These are phyloP conservation scores for Solanum chiquidenum DNA, from an alignment of 257 asterid species.

Conservation along the genomic window DNA sequence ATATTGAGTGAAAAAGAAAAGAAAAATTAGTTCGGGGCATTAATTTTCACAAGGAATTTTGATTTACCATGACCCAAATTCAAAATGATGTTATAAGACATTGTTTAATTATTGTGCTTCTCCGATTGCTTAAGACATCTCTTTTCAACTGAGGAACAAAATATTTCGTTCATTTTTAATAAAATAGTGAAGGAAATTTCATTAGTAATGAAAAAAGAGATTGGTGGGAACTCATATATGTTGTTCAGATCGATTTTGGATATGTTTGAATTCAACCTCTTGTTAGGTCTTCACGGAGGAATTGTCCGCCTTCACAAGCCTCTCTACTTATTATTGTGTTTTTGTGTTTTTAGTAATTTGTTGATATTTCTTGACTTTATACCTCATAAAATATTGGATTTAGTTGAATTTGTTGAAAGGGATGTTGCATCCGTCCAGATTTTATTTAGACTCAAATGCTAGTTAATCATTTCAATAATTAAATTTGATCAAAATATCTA, in stretches of 20 bases:
- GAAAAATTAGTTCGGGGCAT: not conserved
- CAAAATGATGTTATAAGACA: not conserved
- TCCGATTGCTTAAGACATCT: too few relatives aligned
- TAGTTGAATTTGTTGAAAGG: not conserved
- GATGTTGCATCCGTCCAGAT: not conserved
- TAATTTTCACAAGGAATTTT: not conserved
- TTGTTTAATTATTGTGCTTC: not conserved
- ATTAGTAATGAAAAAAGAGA: too few relatives aligned
- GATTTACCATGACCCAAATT: not conserved
- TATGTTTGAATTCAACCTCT: too few relatives aligned
- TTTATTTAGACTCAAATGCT: not conserved
- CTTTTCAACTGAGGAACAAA: too few relatives aligned
- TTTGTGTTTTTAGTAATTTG: not conserved
- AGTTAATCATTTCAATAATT: not conserved
- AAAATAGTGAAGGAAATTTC: not conserved
- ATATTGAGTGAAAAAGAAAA: not conserved
- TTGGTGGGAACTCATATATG: too few relatives aligned
- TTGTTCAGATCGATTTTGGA: too few relatives aligned
- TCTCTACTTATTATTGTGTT: not conserved
- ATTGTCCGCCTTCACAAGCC: too few relatives aligned
- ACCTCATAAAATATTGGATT: not conserved
- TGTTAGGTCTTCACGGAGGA: rapidly evolving
- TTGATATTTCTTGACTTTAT: not conserved
- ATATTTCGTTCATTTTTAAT: rapidly evolving
- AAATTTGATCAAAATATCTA: not conserved